Conservation (phyloP, 2,329 filamentous ascomycete species). For the Hypoxylon sp. region DNA sequence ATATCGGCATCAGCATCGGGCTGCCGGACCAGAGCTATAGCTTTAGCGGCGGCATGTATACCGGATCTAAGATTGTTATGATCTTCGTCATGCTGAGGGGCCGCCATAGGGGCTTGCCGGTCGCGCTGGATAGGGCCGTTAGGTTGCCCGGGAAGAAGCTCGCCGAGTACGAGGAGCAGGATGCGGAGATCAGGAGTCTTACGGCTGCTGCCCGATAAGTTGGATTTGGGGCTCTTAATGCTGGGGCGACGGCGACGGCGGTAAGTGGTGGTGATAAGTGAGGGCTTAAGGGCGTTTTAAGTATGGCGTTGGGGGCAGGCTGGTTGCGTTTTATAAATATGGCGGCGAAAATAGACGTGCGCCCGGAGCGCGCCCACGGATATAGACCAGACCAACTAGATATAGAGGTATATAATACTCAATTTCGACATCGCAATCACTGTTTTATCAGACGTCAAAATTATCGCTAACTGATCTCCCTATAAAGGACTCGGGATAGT, state of each 20-base stretch:
- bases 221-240: no score
- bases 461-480: not conserved
- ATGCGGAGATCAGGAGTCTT: constrained; percentile 41
- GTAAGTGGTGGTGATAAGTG: no score
- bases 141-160: constrained; percentile 53
- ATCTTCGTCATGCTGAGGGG: constrained; percentile 68
- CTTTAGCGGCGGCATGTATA: constrained; percentile 66
- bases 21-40: constrained; percentile 65
- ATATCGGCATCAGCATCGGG: constrained; percentile 70
- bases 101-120: constrained; percentile 67
- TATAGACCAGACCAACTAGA: not conserved
- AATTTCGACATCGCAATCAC: not conserved
- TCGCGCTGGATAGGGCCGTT: constrained; percentile 66
- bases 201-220: constrained; percentile 22
- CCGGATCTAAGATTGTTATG: constrained; percentile 68
- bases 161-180: constrained; percentile 52
- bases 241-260: no score
- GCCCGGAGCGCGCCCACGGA: not conserved
- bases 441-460: not conserved
- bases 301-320: not conserved
- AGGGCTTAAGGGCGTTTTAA: not conserved
- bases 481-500: no score
- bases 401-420: not conserved
- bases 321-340: not conserved
- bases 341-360: not conserved